Conservation (phyloP, 1,139 yeast genomes). For the Meyerozyma guilliermondii region DNA sequence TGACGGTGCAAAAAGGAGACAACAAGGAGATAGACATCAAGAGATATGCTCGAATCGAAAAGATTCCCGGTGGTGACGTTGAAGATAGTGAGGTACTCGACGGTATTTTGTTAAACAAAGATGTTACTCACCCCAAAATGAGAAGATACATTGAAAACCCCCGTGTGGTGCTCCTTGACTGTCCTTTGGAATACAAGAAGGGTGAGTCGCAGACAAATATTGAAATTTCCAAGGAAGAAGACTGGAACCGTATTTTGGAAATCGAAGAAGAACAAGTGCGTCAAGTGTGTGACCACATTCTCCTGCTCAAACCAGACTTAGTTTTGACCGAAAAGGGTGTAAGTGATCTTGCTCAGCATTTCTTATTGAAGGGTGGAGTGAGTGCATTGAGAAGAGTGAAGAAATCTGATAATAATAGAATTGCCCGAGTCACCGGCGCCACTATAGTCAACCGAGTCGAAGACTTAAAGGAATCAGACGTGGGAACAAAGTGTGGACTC, state of each 20-base stretch:
- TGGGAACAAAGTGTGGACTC: slow-evolving; percentile 85
- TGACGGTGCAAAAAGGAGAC: slow-evolving; percentile 60
- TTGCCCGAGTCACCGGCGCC: slow-evolving; percentile 97
- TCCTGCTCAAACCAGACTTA: slow-evolving; percentile 84
- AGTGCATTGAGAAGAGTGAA: slow-evolving; percentile 92
- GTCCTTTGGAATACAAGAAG: slow-evolving; percentile 97
- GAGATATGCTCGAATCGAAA: slow-evolving; percentile 89
- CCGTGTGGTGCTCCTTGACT: slow-evolving; percentile 80
- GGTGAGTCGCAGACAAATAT: slow-evolving; percentile 98
- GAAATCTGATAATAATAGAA: slow-evolving; percentile 93
- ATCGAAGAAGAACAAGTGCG: slow-evolving; percentile 98
- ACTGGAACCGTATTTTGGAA: slow-evolving; percentile 92
- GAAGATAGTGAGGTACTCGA: slow-evolving; percentile 82
- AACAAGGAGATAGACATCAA: slow-evolving; percentile 87
- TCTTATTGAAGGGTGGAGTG: slow-evolving; percentile 87
- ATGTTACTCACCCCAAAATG: slow-evolving; percentile 98
- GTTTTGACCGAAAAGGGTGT: slow-evolving; percentile 99
- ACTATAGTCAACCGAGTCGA: slow-evolving; percentile 94
- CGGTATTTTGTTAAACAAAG: slow-evolving; percentile 92
- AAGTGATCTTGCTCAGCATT: slow-evolving; percentile 96
- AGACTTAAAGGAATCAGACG: slow-evolving; percentile 84
- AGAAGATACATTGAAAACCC: slow-evolving; percentile 85
- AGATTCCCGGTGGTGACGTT: slow-evolving; percentile 96
- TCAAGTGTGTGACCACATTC: slow-evolving; percentile 76
- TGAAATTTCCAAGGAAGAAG: slow-evolving; percentile 93